Conservation (phyloP, 345 rosid genomes). For the Schrenkiella parvula region DNA sequence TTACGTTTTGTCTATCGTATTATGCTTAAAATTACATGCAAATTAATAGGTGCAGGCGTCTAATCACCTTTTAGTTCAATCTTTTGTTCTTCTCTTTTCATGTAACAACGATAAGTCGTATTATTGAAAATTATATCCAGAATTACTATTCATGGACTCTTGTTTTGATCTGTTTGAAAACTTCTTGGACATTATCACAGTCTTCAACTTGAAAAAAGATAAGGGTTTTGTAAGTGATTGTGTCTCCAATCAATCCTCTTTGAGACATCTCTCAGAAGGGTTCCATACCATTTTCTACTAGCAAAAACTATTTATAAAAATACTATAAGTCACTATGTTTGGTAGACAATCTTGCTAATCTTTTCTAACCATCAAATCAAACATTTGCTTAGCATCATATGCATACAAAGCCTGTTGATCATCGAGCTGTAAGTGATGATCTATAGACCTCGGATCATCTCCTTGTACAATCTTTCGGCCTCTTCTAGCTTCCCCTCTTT, state of each 20-base stretch:
- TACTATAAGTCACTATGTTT: not conserved
- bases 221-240: not conserved
- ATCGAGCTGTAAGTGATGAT: not conserved
- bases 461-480: not conserved
- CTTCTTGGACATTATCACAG: constrained; percentile 3
- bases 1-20: not conserved
- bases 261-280: constrained; percentile 21
- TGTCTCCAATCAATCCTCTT: constrained; percentile 11
- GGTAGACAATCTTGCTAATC: constrained; percentile 1
- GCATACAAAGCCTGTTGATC: not conserved
- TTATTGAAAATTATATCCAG: not conserved
- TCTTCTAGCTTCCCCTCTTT: not conserved
- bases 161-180: constrained; percentile 16
- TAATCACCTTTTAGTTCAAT: not conserved
- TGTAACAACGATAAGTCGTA: not conserved
- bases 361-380: constrained; percentile 4
- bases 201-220: constrained; percentile 15
- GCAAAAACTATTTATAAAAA: constrained; percentile 29
- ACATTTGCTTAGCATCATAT: not conserved
- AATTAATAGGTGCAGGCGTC: not conserved
- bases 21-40: not conserved
- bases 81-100: not conserved
- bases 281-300: constrained; percentile 20
- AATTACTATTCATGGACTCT: not conserved
- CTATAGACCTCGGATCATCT: not conserved